Evolutionary conservation across 164 flowering plant genomes (phyloP).

Genomic region (Liriodendron chinense): DNA sequence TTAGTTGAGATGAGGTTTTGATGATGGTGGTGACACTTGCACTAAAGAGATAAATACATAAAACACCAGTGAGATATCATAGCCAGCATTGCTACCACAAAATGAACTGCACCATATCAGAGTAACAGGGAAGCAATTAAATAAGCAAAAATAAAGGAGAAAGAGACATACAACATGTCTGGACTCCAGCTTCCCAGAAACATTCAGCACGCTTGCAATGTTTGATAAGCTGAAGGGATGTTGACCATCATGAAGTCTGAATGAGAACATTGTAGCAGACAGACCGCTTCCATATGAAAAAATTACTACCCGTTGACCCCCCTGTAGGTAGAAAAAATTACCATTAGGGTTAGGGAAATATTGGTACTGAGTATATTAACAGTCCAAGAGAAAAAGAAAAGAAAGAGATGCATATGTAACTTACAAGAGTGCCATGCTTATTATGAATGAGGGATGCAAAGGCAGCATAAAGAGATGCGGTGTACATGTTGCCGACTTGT

Average conservation of each 20-base stretch:
- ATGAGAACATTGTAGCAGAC: slow-evolving; percentile 86
- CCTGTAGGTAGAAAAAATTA: slow-evolving; percentile 34
- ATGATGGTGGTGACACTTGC: too few relatives aligned
- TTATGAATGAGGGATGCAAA: slow-evolving; percentile 83
- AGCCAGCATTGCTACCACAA: too few relatives aligned
- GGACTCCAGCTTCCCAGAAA: slow-evolving; percentile 63
- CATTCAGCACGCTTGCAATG: slow-evolving; percentile 68
- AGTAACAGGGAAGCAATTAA: too few relatives aligned
- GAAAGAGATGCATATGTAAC: background rate
- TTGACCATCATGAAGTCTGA: slow-evolving; percentile 50
- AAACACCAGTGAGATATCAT: too few relatives aligned
- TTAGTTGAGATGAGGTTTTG: too few relatives aligned
- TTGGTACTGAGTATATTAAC: too few relatives aligned
- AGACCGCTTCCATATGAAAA: slow-evolving; percentile 96
- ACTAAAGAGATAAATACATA: too few relatives aligned
- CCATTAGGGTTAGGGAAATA: too few relatives aligned
- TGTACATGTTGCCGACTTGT: slow-evolving; percentile 99
- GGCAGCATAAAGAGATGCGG: slow-evolving; percentile 99
- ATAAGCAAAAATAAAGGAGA: background rate
- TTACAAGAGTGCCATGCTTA: slow-evolving; percentile 70
- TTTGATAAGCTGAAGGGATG: slow-evolving; percentile 86
- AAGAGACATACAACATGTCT: slow-evolving; percentile 65
- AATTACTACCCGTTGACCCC: slow-evolving; percentile 66
- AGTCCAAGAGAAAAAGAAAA: background rate
- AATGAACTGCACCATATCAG: too few relatives aligned